These are phyloP conservation scores for Entamoeba invadens DNA, from an alignment of 208 protist genomes.

Conservation along the genomic window DNA sequence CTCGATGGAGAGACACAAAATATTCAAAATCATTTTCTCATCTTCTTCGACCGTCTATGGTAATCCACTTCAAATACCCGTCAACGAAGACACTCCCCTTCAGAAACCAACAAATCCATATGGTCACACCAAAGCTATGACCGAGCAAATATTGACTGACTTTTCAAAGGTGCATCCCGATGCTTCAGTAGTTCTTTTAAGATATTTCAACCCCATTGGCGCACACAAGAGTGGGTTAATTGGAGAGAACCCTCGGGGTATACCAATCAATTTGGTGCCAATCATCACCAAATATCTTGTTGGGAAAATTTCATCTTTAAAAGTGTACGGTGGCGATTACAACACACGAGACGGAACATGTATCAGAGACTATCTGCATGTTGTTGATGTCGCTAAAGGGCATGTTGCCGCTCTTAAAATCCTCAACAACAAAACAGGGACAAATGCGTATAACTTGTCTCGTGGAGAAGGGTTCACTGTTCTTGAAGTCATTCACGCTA, in stretches of 20 bases:
- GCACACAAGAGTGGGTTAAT: slow-evolving; percentile 18
- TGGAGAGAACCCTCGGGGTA: neutral
- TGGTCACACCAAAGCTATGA: slow-evolving; percentile 16
- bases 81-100: neutral
- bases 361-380: slow-evolving; percentile 37
- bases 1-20: neutral
- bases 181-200: neutral
- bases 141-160: slow-evolving; percentile 18
- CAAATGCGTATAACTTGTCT: slow-evolving; percentile 11
- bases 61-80: neutral
- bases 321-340: slow-evolving; percentile 23
- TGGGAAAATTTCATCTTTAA: neutral
- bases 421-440: neutral
- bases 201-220: slow-evolving; percentile 35
- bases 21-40: slow-evolving; percentile 25
- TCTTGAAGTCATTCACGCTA: slow-evolving; percentile 16
- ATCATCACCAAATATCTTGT: slow-evolving; percentile 12
- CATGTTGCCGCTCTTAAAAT: slow-evolving; percentile 16
- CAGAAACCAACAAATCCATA: slow-evolving; percentile 26
- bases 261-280: slow-evolving; percentile 24
- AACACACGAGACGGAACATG: slow-evolving; percentile 29
- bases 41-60: slow-evolving; percentile 29
- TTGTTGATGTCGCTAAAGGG: slow-evolving; percentile 24
- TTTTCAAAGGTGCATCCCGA: neutral
- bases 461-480: slow-evolving; percentile 18